Base-by-base conservation (phyloP, 345 rosid species). In the Adansonia digitata region DNA sequence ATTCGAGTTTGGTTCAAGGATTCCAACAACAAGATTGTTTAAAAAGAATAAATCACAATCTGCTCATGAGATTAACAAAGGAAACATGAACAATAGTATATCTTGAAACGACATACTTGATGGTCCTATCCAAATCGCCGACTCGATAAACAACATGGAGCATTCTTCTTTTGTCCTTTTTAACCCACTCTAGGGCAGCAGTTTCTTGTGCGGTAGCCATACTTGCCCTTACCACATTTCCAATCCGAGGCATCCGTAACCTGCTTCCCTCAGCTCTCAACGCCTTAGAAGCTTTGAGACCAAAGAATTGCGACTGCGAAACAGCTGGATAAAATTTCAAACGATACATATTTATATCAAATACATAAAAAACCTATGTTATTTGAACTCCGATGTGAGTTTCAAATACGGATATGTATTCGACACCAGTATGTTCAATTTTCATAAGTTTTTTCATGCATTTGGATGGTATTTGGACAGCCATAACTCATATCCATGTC, bases 81-180 rank as follows among this genome's bases (percentile, higher is more conserved):
- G 51, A 56, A 39, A 59, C 10, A 13, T 14, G 68, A 20, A 37
- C 59, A 55, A 24, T 37, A 6, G 8, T 18, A 64, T 5, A 57
- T 26, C 56, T 27, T 18, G 40, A 68, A 46, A 72, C 22, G 43
- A 15, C 59, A 45, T 86, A 95, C 99, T 95, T 95, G 31, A 95
- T 91, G 18, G 99, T 95, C 74, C 92, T 82, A 76, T 95, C 99
- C 85, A 95, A 73, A 82, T 95, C 99, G 52, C 98, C 98, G 55
- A 95, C 99, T 17, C 99, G 97, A 80, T 95, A 95, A 80, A 95
- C 98, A 46, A 91, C 99, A 82, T 95, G 98, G 55, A 93, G 90
- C 94, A 95, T 79, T 83, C 98, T 86, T 73, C 99, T 86, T 71
- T 91, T 91, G 71, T 95, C 99, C 77, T 85, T 85, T 77, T 84